A percentile compares a stretch with the other conserved stretches of the same genome.
Conservation (phyloP, 495 filamentous ascomycete species). For the Hyaloscypha finlandica region DNA sequence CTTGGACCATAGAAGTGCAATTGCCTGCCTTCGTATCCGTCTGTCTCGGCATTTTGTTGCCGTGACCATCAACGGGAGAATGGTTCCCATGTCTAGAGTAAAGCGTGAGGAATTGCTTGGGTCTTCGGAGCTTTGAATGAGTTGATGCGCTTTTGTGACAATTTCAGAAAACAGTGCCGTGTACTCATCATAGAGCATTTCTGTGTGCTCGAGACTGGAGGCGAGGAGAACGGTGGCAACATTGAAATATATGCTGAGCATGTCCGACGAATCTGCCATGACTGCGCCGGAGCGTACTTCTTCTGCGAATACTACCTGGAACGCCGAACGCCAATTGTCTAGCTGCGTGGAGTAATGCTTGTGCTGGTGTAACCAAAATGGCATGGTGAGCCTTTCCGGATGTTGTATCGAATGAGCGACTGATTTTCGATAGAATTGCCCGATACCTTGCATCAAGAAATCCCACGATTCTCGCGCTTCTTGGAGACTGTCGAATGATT, state of each 20-base stretch:
- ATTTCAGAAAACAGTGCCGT: conserved; percentile 30
- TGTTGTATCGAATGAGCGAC: conserved; percentile 27
- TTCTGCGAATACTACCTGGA: conserved; percentile 25
- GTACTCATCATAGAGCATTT: conserved; percentile 32
- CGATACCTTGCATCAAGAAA: conserved; percentile 32
- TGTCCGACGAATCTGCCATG: conserved; percentile 22
- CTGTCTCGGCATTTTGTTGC: conserved; percentile 49
- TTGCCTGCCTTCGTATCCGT: conserved; percentile 44
- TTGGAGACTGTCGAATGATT: conserved; percentile 29
- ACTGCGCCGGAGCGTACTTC: conserved; percentile 23
- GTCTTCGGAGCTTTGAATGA: conserved; percentile 28
- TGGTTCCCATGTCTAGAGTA: conserved; percentile 41
- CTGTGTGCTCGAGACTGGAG: conserved; percentile 29
- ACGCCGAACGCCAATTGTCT: conserved; percentile 29
- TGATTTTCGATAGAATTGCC: conserved; percentile 32
- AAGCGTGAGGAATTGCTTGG: conserved; percentile 29
- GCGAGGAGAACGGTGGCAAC: conserved; percentile 32
- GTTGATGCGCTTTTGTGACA: conserved; percentile 28
- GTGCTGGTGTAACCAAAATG: conserved; percentile 31
- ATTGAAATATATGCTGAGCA: conserved; percentile 34
- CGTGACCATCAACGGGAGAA: conserved; percentile 41
- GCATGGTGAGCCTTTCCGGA: conserved; percentile 25
- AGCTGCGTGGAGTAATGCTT: conserved; percentile 32
- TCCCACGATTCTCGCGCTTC: conserved; percentile 32
- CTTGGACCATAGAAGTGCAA: conserved; percentile 40